Base-by-base conservation (phyloP, 495 filamentous ascomycete species). In the Hypoxylon lienhwacheense region DNA sequence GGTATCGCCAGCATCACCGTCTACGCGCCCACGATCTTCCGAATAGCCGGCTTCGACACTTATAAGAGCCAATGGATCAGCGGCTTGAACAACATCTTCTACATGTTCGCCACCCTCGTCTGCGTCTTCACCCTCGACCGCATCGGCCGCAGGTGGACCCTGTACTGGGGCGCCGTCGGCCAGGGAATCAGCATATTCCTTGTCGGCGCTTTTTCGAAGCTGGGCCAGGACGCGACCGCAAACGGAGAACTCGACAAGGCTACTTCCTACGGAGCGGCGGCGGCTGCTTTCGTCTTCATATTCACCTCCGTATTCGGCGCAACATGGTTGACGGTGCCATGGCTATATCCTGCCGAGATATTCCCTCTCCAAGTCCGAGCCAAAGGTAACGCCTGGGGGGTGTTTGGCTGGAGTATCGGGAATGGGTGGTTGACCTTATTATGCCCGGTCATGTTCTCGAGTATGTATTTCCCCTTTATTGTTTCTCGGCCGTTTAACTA, bases 351-450 rank as follows among this genome's bases (percentile, higher is more conserved):
- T 0, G 83, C 85, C 11, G 85, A 89, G 59, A 88, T 88, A 43
- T 87, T 88, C 67, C 85, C 85, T 0, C 67, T 88, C 12, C 77
- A 83, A 19, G 79, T 87, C 7, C 79, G 85, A 17, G 85, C 84
- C 3, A 81, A 83, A 22, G 85, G 85, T 14, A 88, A 87, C 39
- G 82, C 85, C n/a, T 87, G 84, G 81, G 85, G 85, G 57, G 85
- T 88, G 0, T 77, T 88, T 2, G 84, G 85, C 11, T 89, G 85
- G 84, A 81, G 77, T 47, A 86, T 88, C 28, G 84, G 83, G n/a
- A 86, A 86, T 50, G 84, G 82, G 28, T 85, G 82, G 81, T 36
- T 71, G 65, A 84, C 80, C 0, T 76, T 86, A 5, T 70, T 86
- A 3, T 84, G 81, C 41, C 84, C 84, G 1, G 75, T 83, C 4